Percentiles rank a stretch among this genome's conserved stretches.
These are phyloP conservation scores for Diaporthe eres DNA, from an alignment of 2,329 filamentous ascomycete species.

Conservation along the genomic window DNA sequence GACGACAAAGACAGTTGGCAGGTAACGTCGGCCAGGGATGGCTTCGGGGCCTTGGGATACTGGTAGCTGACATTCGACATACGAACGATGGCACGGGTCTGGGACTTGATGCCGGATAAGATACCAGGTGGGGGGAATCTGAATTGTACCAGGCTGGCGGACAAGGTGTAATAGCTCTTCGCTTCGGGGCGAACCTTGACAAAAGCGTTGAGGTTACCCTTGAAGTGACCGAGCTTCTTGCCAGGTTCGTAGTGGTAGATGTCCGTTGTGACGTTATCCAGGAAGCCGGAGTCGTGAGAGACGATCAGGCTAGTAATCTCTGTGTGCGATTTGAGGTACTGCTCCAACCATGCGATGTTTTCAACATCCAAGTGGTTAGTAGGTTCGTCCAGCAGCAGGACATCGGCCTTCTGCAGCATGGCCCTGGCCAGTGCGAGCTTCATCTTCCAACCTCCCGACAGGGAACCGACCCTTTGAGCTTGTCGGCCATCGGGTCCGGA, in stretches of 20 bases:
- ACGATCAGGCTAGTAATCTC: conserved; percentile 98
- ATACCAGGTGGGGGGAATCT: conserved; percentile 98
- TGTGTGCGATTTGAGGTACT: conserved; percentile 94
- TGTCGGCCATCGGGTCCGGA: conserved; percentile 90
- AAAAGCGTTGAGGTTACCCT: conserved; percentile 86
- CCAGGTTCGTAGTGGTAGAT: conserved; percentile 98
- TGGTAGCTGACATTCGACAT: conserved; percentile 93
- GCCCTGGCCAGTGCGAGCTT: conserved; percentile 96
- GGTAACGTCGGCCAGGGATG: conserved; percentile 89
- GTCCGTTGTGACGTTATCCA: conserved; percentile 97
- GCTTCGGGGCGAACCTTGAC: conserved; percentile 93
- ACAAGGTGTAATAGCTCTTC: conserved; percentile 98
- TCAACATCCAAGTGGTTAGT: conserved; percentile 98
- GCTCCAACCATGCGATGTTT: conserved; percentile 96
- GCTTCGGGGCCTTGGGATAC: conserved; percentile 92
- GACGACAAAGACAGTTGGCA: conserved; percentile 91
- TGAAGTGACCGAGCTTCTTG: conserved; percentile 93
- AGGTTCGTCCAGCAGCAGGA: conserved; percentile 96
- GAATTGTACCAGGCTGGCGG: conserved; percentile 90
- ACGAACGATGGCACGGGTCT: conserved; percentile 92
- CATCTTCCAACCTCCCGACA: conserved; percentile 99
- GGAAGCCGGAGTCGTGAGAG: conserved; percentile 97
- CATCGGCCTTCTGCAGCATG: conserved; percentile 97
- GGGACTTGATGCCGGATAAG: conserved; percentile 93
- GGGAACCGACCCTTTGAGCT: conserved; percentile 88